These are phyloP conservation scores for Parmelia sp. DNA, from an alignment of 495 filamentous ascomycete genomes.

Conservation along the genomic window DNA sequence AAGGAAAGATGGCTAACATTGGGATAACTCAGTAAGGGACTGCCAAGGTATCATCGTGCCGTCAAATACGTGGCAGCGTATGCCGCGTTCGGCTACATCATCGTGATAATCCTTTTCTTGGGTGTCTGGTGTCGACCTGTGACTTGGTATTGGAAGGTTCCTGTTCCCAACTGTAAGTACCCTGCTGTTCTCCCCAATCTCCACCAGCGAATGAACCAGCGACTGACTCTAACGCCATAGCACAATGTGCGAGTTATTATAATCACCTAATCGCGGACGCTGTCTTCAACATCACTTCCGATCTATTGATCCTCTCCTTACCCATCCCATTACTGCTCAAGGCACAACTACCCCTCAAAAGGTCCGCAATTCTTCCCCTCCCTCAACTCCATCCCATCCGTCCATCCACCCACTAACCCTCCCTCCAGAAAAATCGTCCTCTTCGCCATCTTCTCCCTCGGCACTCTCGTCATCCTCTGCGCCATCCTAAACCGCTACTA, in stretches of 20 bases:
- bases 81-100: constrained; percentile 47
- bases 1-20: neutral
- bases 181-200: neutral
- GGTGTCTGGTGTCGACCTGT: constrained; percentile 61
- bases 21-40: constrained; percentile 23
- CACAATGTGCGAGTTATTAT: constrained; percentile 31
- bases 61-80: constrained; percentile 52
- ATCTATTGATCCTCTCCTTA: constrained; percentile 54
- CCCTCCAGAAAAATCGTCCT: constrained; percentile 47
- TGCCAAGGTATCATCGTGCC: constrained; percentile 39
- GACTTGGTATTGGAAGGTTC: constrained; percentile 53
- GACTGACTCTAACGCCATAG: constrained; percentile 9
- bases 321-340: constrained; percentile 54
- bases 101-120: constrained; percentile 58
- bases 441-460: constrained; percentile 45
- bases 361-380: constrained; percentile 1
- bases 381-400: neutral
- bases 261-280: constrained; percentile 59
- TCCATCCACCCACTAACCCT: constrained; percentile 15
- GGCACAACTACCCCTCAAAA: constrained; percentile 41
- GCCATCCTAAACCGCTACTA: constrained; percentile 61
- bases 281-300: constrained; percentile 61
- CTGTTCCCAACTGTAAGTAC: constrained; percentile 31
- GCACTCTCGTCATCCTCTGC: constrained; percentile 57
- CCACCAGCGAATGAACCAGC: neutral